A percentile compares a stretch with the other conserved stretches of the same genome.
phyloP scores from a whole-genome alignment of 768 basidiomycete genomes.

The Leccinum subtestaceum region DNA sequence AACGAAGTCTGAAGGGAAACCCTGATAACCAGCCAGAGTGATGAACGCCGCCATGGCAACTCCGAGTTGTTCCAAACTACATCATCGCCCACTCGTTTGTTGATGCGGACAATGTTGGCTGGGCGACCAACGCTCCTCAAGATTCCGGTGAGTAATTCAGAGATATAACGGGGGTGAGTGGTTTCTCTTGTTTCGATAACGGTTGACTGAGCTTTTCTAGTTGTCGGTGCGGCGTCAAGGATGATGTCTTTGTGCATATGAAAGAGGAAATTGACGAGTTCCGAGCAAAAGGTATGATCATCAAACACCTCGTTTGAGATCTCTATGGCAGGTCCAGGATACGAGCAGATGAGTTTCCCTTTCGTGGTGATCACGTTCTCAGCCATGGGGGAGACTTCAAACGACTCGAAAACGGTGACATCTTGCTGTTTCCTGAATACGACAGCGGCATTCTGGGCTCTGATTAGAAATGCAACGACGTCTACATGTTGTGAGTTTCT shows the following conservation, averaged over 20 bases:
- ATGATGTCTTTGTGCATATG: constrained; percentile 29
- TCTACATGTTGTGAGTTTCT: constrained; percentile 25
- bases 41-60: constrained; percentile 46
- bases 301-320: not conserved
- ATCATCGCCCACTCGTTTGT: constrained; percentile 42
- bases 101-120: constrained; percentile 24
- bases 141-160: constrained; percentile 42
- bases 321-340: not conserved
- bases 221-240: constrained; percentile 30
- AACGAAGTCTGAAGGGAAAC: constrained; percentile 41
- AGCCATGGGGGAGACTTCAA: constrained; percentile 39
- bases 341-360: not conserved
- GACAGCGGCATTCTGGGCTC: not conserved
- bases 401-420: constrained; percentile 32
- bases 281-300: constrained; percentile 25
- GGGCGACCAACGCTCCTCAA: constrained; percentile 34
- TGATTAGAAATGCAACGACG: constrained; percentile 16
- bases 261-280: constrained; percentile 37
- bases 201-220: not conserved
- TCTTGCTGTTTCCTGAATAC: not conserved
- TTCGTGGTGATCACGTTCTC: constrained; percentile 2
- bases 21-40: constrained; percentile 47
- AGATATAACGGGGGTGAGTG: not conserved
- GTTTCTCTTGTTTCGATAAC: not conserved
- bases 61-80: constrained; percentile 13